Evolutionary conservation across 805 yeast genomes (phyloP).

Genomic region (Nematodospora valgi): DNA sequence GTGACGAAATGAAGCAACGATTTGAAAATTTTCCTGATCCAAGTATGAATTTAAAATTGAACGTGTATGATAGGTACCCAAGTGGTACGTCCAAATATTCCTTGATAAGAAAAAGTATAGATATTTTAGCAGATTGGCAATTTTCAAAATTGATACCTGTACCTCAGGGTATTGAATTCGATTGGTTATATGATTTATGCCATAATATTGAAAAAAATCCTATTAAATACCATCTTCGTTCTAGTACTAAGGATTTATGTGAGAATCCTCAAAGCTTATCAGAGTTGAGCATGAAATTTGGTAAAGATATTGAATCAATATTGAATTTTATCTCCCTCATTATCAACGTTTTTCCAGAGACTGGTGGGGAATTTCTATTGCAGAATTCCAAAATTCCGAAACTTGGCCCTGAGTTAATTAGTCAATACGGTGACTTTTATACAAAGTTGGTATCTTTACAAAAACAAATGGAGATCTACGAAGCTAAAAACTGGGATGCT

Average conservation of each 20-base stretch:
- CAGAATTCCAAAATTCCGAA: constrained; percentile 40
- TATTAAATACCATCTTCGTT: constrained; percentile 45
- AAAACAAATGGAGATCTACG: constrained; percentile 27
- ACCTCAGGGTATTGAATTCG: constrained; percentile 20
- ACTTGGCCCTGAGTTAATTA: constrained; percentile 21
- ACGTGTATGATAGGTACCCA: constrained; percentile 46
- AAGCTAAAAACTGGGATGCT: constrained; percentile 34
- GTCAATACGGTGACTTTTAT: constrained; percentile 18
- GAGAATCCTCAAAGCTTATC: constrained; percentile 31
- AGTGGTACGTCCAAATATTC: constrained; percentile 51
- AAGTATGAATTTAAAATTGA: constrained; percentile 32
- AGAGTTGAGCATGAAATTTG: constrained; percentile 25
- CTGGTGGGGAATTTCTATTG: constrained; percentile 30
- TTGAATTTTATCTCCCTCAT: constrained; percentile 27
- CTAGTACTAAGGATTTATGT: constrained; percentile 30
- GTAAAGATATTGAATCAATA: constrained; percentile 16
- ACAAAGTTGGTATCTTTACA: constrained; percentile 17
- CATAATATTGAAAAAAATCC: constrained; percentile 46
- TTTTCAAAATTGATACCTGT: constrained; percentile 39
- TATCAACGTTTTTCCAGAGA: constrained; percentile 24
- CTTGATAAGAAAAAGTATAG: constrained; percentile 37
- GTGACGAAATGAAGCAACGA: constrained; percentile 21
- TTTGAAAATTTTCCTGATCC: constrained; percentile 43
- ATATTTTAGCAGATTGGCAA: constrained; percentile 28
- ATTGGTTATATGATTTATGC: constrained; percentile 39